Evolutionary conservation across 1,139 yeast species (phyloP).

Genomic region (Scheffersomyces stambukii): DNA sequence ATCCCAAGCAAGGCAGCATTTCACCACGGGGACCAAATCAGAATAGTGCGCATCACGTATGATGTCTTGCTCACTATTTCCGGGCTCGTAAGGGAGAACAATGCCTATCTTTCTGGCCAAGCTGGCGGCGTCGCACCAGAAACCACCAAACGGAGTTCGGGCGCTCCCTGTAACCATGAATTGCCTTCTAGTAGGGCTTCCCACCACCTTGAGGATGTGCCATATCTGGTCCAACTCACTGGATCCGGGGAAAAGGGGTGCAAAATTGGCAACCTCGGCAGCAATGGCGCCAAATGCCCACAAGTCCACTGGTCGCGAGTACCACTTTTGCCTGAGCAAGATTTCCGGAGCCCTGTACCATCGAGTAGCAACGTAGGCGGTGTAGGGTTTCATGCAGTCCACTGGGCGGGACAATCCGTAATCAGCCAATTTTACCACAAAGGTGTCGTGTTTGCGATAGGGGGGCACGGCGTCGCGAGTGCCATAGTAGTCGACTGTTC

Average conservation of each 20-base stretch:
- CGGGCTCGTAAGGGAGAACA: slow-evolving; percentile 42
- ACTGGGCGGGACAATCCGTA: slow-evolving; percentile 81
- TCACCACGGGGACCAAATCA: too few relatives aligned
- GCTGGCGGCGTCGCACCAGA: slow-evolving; percentile 56
- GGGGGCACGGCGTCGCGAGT: slow-evolving; percentile 38
- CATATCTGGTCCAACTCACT: slow-evolving; percentile 75
- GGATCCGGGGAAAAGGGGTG: slow-evolving; percentile 81
- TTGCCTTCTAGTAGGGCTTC: slow-evolving; percentile 69
- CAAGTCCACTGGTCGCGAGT: slow-evolving; percentile 77
- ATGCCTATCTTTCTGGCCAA: slow-evolving; percentile 53
- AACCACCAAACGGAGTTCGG: slow-evolving; percentile 47
- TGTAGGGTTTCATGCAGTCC: slow-evolving; percentile 51
- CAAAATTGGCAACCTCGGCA: slow-evolving; percentile 69
- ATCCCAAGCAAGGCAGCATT: slow-evolving; percentile 61
- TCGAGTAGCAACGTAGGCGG: slow-evolving; percentile 86
- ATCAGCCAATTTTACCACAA: slow-evolving; percentile 80
- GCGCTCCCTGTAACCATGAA: too few relatives aligned
- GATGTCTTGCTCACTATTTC: slow-evolving; percentile 23
- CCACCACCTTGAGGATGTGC: slow-evolving; percentile 62
- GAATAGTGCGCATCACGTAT: slow-evolving; percentile 19
- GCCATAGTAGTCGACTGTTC: slow-evolving; percentile 51
- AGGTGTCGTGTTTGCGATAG: slow-evolving; percentile 38
- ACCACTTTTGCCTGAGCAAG: slow-evolving; percentile 58
- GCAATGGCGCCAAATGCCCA: slow-evolving; percentile 96
- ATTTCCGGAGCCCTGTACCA: slow-evolving; percentile 98